Evolutionary conservation across 2,329 filamentous ascomycete genomes (phyloP).

Genomic region (Colletotrichum incanum): DNA sequence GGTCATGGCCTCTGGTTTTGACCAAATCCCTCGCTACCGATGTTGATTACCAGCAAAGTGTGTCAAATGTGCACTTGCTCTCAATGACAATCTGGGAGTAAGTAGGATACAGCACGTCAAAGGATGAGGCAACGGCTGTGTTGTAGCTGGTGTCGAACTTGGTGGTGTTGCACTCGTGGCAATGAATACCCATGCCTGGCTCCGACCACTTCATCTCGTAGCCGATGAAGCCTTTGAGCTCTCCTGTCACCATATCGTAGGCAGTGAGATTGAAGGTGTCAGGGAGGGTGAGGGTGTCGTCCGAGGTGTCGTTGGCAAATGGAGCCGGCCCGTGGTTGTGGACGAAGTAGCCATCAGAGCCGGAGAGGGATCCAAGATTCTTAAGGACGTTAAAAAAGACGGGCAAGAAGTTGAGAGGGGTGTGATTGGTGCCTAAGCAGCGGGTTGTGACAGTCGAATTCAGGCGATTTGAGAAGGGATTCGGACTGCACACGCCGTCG

Average conservation of each 20-base stretch:
- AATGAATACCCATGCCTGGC: constrained; percentile 26
- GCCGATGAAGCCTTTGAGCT: constrained; percentile 38
- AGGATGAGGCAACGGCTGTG: constrained; percentile 37
- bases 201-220: constrained; percentile 35
- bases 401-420: constrained; percentile 38
- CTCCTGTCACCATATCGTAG: constrained; percentile 25
- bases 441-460: constrained; percentile 40
- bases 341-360: constrained; percentile 30
- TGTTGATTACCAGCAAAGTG: constrained; percentile 31
- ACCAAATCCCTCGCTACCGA: neutral
- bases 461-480: constrained; percentile 31
- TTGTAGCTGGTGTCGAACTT: constrained; percentile 38
- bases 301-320: constrained; percentile 40
- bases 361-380: constrained; percentile 40
- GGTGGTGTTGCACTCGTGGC: constrained; percentile 38
- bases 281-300: constrained; percentile 38
- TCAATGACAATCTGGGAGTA: constrained; percentile 40
- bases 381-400: constrained; percentile 39
- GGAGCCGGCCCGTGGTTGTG: constrained; percentile 22
- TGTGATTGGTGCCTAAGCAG: constrained; percentile 31
- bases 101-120: constrained; percentile 36
- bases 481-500: constrained; percentile 36
- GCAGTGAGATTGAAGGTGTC: constrained; percentile 35
- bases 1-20: no score
- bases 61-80: constrained; percentile 35